These are phyloP conservation scores for Dioscorea dumetorum DNA, from an alignment of 106 monocot genomes.

Conservation along the genomic window DNA sequence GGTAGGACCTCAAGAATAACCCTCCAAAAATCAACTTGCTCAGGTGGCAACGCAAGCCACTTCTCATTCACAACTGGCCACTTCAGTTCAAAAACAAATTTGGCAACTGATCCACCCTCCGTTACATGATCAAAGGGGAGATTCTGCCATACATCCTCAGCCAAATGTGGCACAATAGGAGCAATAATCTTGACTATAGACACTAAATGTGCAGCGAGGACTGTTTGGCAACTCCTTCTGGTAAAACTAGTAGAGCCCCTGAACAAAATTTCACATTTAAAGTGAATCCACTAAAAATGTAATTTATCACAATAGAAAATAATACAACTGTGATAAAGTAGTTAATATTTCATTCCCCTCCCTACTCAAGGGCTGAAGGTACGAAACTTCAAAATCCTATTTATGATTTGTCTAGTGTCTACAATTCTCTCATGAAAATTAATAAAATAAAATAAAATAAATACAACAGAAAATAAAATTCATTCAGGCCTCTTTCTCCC, in stretches of 20 bases:
- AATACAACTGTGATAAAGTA: too few relatives aligned
- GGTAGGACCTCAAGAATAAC: conserved; percentile 67
- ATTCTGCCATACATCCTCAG: conserved; percentile 97
- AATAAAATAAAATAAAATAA: too few relatives aligned
- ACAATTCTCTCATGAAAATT: too few relatives aligned
- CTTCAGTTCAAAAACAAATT: conserved; percentile 76
- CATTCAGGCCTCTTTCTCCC: too few relatives aligned
- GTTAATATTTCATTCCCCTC: too few relatives aligned
- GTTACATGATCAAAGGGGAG: conserved; percentile 66
- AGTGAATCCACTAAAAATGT: background rate
- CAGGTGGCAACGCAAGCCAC: conserved; percentile 50
- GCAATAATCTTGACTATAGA: conserved; percentile 67
- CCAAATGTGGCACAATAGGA: conserved; percentile 89
- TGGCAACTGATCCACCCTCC: conserved; percentile 53
- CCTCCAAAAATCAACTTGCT: conserved; percentile 74
- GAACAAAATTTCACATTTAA: conserved; percentile 5
- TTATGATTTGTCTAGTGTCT: too few relatives aligned
- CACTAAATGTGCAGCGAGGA: conserved; percentile 80
- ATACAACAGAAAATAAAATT: too few relatives aligned
- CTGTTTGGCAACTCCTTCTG: conserved; percentile 87
- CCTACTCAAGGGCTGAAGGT: too few relatives aligned
- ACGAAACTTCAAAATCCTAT: too few relatives aligned
- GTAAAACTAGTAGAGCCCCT: conserved; percentile 80
- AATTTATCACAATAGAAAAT: too few relatives aligned
- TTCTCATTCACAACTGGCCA: conserved; percentile 63